Evolutionary conservation across 805 yeast species (phyloP), one percentile per base, ranked within the genome.

Genomic region (Yarrowia porcina): DNA sequence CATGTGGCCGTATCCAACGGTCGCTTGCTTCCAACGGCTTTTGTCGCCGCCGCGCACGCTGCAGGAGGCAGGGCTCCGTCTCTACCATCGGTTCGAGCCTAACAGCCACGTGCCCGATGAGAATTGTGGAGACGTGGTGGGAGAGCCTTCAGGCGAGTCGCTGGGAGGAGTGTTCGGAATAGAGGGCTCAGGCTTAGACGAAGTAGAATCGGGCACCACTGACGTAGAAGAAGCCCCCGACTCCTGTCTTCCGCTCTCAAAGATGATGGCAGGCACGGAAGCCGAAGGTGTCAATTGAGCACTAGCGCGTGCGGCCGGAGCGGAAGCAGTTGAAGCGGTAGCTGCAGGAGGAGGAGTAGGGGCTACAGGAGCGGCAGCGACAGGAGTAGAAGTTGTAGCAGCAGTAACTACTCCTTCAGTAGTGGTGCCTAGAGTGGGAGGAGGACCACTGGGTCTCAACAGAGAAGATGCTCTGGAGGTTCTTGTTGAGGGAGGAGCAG

Each of bases 1-100:
- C 42, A 35, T 35, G 57, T 28, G n/a, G 4, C 59, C 59, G 59
- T 52, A 50, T 50, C 42, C 57, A 50, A 50, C 57, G 57, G 57
- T 50, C 57, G 57, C 57, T 50, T 35, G 57, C 18, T 30, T 20
- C 38, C 27, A 47, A 42, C 49, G 49, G 49, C 49, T 42, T 42
- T 42, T 42, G n/a, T 41, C 4, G 23, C 25, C 25, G 47, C 47
- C 47, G 47, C 47, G 15, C 45, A 1, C 7, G 32, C 32, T 27
- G 49, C 49, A 25, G 30, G 30, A 35, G 38, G 12, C 38, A 35
- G 20, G 38, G 17, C 11, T 12, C 32, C 27, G n/a, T n/a, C n/a
- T 12, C 20, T 20, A 56, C 61, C 61, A 56, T 4, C 49, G 49
- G 23, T 56, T 56, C 4, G 61, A 56, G n/a, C 61, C 61, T n/a